Base-by-base conservation (phyloP, 1,139 yeast genomes). In the Candida buenavistaensis region DNA sequence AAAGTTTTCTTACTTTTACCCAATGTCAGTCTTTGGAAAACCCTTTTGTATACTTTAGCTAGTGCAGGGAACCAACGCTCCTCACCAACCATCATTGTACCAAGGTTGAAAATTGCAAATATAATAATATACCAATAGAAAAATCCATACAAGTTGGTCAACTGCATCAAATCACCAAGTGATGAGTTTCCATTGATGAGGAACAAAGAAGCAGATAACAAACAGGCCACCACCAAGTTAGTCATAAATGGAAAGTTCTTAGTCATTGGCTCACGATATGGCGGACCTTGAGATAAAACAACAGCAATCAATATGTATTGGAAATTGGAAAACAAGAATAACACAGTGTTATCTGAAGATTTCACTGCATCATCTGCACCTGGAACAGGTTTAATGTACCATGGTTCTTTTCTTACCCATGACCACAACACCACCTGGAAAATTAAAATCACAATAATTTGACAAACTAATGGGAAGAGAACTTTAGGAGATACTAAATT, bases 401-500 rank as follows among this genome's bases (percentile, higher is more conserved):
- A 92, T 0, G 78, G 65, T 48, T 73, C 73, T 2, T 55, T 50
- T 47, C 75, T 79, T 9, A 80, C 83, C 35, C 64, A 51, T 8
- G 62, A 42, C 95, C 96, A 90, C 1, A 86, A 62, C 1, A 65
- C 35, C 0, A 84, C 47, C 58, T 92, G 98, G 60, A 86, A 84
- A 0, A 66, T 14, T 9, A 82, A 58, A 23, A 87, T 59, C 1
- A 87, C 57, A 0, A 65, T 20, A 39, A 94, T 89, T 52, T 87
- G 86, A 23, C 92, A 78, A 17, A 88, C 50, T 44, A 92, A 63
- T 2, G 97, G 96, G 3, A 87, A 73, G 46, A 94, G 67, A 22
- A 92, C 82, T 57, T 89, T 89, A 28, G 94, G 83, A 1, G 96
- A 86, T 1, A 92, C 95, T 41, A 92, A 68, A 56, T 92, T 92